Conservation (phyloP, 1,284 basidiomycete species). For the Sporisorium graminicola region DNA sequence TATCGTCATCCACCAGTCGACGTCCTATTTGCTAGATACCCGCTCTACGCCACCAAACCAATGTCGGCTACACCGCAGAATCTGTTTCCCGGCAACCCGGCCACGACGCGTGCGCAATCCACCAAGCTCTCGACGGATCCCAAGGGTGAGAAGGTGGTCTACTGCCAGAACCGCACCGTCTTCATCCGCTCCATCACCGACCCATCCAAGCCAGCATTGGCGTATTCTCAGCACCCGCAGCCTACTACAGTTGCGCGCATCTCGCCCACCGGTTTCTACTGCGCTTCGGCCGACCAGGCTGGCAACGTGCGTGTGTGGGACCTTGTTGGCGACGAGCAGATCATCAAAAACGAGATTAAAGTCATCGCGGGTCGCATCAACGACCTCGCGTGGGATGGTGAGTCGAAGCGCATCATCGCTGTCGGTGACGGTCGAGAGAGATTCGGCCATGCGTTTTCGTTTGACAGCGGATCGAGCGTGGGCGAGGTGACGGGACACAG, state of each 20-base stretch:
- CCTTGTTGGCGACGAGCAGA: constrained; percentile 85
- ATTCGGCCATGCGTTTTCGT: constrained; percentile 71
- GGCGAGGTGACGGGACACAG: constrained; percentile 95
- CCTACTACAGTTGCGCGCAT: constrained; percentile 89
- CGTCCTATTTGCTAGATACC: neutral
- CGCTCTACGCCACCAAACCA: neutral
- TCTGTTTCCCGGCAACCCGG: constrained; percentile 59
- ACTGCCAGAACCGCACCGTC: constrained; percentile 86
- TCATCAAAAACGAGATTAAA: constrained; percentile 78
- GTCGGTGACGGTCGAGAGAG: constrained; percentile 95
- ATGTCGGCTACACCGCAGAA: constrained; percentile 50
- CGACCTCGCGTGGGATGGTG: constrained; percentile 95
- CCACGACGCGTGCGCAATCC: constrained; percentile 75
- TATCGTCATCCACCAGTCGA: neutral
- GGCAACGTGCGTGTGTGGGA: constrained; percentile 86
- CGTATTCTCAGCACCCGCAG: constrained; percentile 85
- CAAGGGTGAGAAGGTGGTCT: constrained; percentile 81
- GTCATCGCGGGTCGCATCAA: constrained; percentile 87
- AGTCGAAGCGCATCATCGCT: constrained; percentile 89
- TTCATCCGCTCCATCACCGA: constrained; percentile 72
- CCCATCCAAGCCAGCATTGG: constrained; percentile 62
- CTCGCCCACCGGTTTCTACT: constrained; percentile 94
- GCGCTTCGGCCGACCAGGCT: constrained; percentile 76
- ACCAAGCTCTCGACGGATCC: constrained; percentile 82
- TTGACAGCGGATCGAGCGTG: constrained; percentile 80